Base-by-base conservation (phyloP, 495 filamentous ascomycete species). In the Neurospora hispaniola region DNA sequence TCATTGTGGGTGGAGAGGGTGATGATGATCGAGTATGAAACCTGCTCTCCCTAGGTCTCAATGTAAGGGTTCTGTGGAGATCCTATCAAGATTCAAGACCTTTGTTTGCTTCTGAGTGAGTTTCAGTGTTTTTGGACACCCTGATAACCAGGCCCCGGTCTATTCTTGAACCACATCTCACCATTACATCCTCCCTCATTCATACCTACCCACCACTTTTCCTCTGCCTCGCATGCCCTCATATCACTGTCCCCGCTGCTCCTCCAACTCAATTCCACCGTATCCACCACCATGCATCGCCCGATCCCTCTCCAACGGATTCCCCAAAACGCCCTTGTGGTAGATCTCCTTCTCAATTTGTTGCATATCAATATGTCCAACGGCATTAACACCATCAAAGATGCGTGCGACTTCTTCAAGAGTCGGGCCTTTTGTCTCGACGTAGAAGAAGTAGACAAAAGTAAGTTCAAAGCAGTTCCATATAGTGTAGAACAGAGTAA, bases 361-460 rank as follows among this genome's bases (percentile, higher is more conserved):
- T 46, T 78, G 74, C 74, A 85, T 81, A 74, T 85, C 80, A 69
- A 85, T 84, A 54, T 86, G 78, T 14, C 84, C 85, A 38, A 88
- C 82, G 70, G 88, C 88, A 14, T 81, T 77, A 10, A 86, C 84
- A 18, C 89, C 88, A 75, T 90, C 89, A 75, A 91, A 90, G 69
- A 88, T 83, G 69, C 81, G 78, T 4, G 87, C 85, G 72, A 90
- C 87, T 73, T 91, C 90, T 75, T 91, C 90, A 5, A 91, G 84
- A 0, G 88, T 89, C 0, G 86, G 87, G 11, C 88, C 88, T 70
- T 87, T 87, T 14, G 89, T 92, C 79, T 92, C 90, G 31, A 89
- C 83, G 71, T 89, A 92, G 79, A 89, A 86, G 81, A 89, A 88
- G 81, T 86, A 91, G n/a, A 90, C 89, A 71, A 91, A 88, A 4